Evolutionary conservation across 257 asterid genomes (phyloP).

Genomic region (Penstemon davidsonii): DNA sequence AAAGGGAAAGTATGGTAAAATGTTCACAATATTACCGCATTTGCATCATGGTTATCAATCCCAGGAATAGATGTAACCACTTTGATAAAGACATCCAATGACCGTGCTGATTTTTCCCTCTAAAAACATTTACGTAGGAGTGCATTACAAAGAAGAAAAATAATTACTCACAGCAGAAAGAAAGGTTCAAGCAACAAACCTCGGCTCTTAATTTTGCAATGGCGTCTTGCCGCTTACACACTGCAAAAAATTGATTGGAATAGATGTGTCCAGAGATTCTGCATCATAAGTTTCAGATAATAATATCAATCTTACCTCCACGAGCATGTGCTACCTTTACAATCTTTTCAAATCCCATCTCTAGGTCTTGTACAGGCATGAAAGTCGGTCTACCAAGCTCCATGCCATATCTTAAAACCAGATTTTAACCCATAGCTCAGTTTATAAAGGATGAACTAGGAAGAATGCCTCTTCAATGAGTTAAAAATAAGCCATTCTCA

Average conservation of each 20-base stretch:
- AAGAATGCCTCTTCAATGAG: constrained; percentile 16
- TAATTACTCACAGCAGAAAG: constrained; percentile 8
- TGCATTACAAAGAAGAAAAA: constrained; percentile 5
- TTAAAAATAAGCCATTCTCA: constrained; percentile 39
- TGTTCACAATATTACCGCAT: constrained; percentile 49
- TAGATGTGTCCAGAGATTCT: constrained; percentile 17
- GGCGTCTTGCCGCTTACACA: constrained; percentile 75
- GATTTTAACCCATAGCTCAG: constrained; percentile 28
- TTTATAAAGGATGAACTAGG: constrained; percentile 12
- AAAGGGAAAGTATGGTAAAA: not conserved
- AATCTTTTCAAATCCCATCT: constrained; percentile 95
- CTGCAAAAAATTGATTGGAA: constrained; percentile 43
- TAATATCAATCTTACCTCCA: constrained; percentile 56
- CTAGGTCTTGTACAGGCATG: constrained; percentile 75
- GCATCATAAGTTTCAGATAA: constrained; percentile 12
- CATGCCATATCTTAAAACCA: constrained; percentile 58
- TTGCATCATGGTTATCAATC: constrained; percentile 81
- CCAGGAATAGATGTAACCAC: constrained; percentile 93
- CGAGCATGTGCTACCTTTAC: constrained; percentile 88
- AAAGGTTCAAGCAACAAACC: constrained; percentile 43
- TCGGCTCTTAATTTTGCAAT: constrained; percentile 70
- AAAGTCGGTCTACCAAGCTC: constrained; percentile 85
- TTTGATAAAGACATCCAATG: constrained; percentile 68
- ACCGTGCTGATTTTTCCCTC: constrained; percentile 75
- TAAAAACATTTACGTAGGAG: constrained; percentile 35